Base-by-base conservation (phyloP, 2,329 filamentous ascomycete species). In the Pseudogymnoascus sp. region DNA sequence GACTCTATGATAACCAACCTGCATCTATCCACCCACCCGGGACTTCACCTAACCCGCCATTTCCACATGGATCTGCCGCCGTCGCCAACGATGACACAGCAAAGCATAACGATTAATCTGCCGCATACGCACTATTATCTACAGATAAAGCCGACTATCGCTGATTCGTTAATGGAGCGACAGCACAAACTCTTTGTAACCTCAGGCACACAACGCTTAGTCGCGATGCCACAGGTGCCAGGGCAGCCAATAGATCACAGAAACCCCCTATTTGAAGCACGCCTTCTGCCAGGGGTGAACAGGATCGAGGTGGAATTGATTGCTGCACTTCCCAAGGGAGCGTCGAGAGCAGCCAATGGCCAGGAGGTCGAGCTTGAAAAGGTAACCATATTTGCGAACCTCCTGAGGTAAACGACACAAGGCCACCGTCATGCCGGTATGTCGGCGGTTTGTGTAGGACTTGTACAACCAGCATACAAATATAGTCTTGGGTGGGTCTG, bases 131-230 rank as follows among this genome's bases (percentile, higher is more conserved):
- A 91, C 67, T 84, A 82, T 65, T 85, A 86, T 61, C 75, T 95
- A 15, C 86, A 91, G 62, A 79, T 95, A 60, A 77, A 82, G 19
- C 85, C 88, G 3, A 80, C 79, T 9, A 76, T 95, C 15, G 81
- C 84, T 0, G 74, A 83, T 7, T 78, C 79, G 33, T 73, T 89
- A 3, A 81, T 85, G 61, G 79, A 82, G 58, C 84, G 89, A 30
- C 83, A 89, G 57, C 90, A 89, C 74, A 90, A 86, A 69, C 74
- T 94, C 34, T 91, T 90, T 69, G 86, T 91, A 33, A 79, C 83
- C 1, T 79, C 88, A 55, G 89, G 92, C 67, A 82, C 79, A 38
- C 79, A 82, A 57, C 79, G 86, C 6, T 77, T 87, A 30, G 66
- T 67, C 64, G 66, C 67, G 18, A 65, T 71, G 62, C 70, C 70